Evolutionary conservation across 768 basidiomycete genomes (phyloP).

Genomic region (Podaxis sp.): DNA sequence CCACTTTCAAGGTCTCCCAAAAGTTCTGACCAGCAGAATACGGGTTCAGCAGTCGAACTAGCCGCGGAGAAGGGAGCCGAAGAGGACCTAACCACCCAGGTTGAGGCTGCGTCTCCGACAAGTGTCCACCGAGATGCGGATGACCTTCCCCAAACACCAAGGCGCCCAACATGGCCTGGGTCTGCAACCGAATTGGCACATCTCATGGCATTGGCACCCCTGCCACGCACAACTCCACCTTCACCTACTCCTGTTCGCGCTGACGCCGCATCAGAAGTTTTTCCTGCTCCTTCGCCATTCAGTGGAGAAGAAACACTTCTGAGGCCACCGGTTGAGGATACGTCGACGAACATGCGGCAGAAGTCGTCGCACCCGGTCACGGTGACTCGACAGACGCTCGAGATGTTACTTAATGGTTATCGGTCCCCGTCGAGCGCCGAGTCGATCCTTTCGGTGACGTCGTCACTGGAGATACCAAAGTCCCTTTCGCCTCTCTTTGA

Average conservation of each 20-base stretch:
- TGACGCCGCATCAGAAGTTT: background rate
- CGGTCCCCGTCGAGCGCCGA: background rate
- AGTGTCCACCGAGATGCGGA: background rate
- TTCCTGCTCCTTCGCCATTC: constrained; percentile 12
- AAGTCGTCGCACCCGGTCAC: constrained; percentile 1
- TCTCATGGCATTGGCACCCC: constrained; percentile 5
- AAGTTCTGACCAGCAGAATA: background rate
- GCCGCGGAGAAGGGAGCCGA: background rate
- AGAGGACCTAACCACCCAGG: background rate
- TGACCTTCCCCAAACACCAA: background rate
- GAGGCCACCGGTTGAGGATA: constrained; percentile 2
- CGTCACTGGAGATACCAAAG: background rate
- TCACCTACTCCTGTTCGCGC: background rate
- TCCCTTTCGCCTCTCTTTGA: background rate
- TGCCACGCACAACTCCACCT: background rate
- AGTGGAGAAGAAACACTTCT: constrained; percentile 16
- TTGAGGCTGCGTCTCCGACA: background rate
- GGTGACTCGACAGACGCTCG: constrained; percentile 6
- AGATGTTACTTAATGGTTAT: constrained; percentile 8
- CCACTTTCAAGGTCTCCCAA: background rate
- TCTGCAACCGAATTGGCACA: constrained; percentile 11
- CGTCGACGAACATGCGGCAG: constrained; percentile 8
- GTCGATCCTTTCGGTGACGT: background rate
- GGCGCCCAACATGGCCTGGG: constrained; percentile 6
- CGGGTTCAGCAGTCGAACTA: background rate